Evolutionary conservation across 2,329 filamentous ascomycete species (phyloP), one percentile per base, ranked within the genome.

Genomic region (Fusarium coicis): DNA sequence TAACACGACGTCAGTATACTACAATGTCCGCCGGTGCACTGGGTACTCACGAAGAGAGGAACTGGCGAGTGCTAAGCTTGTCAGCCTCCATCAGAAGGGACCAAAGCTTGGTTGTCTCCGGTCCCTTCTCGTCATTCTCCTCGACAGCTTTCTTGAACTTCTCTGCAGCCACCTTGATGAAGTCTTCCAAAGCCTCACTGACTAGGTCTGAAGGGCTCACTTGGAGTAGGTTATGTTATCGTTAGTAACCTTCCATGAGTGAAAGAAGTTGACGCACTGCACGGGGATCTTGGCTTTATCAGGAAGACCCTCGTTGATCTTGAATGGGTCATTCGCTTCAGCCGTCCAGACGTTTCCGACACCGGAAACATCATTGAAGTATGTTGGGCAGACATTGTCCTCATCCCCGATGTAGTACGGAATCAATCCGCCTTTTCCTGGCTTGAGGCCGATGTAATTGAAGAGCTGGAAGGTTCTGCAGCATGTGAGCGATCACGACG

Each of bases 401-500:
- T 30, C 12, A 5, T 75, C 73, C 1, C 30, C 32, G n/a, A 74
- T 12, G 12, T 74, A 74, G 28, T 75, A 76, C 1, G 74, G 74
- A 21, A 76, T 76, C 15, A 75, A 4, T 0, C 62, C 70, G 3
- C 50, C 64, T 34, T 66, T 60, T 3, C 42, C 63, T 8, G 62
- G 40, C 36, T 61, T 21, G 7, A 76, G 23, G n/a, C 71, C 73
- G 10, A 77, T 60, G 21, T 62, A 60, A 1, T 72, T 52, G 52
- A 76, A 77, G 6, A 76, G 19, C 32, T 63, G 63, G 19, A 77
- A 77, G 14, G 68, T 77, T 37, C 74, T 77, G 6, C 5, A 23
- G 0, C 1, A 11, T 12, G 10, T 21, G 7, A 57, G 47, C 2
- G 26, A 21, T 9, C 7, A 19, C 11, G 1, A 15, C 6, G 4